Base-by-base conservation (phyloP, 768 basidiomycete genomes). In the Tulasnella sp. region DNA sequence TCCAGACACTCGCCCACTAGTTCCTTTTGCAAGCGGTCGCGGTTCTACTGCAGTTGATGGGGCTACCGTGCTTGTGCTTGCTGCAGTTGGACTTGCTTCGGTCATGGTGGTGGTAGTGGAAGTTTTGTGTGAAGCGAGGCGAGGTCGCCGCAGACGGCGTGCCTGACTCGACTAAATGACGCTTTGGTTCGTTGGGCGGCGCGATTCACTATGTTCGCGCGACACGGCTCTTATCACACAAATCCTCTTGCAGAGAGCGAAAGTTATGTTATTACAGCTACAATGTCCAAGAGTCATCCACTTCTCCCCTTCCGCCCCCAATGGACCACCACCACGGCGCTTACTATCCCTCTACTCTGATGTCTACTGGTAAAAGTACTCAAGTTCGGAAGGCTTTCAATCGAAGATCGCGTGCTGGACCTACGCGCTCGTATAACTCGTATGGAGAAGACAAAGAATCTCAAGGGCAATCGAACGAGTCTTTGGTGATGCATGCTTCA, bases 221-320 rank as follows among this genome's bases (percentile, higher is more conserved):
- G 18, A 46, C 46, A 20, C 1, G 4, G 46, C 46, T 18, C 18
- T 20, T 46, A 4, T 46, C 46, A 20, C 18, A 46, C 46, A 46
- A 16, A 20, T 46, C 18, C 18, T 8, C 16, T 46, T 3, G 46
- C 14, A 46, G 46, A 46, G 46, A 46, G 1, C 16, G 18, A 16
- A 18, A 11, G 34, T 69, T 28, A 28, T 24, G 28, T 28, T 7
- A 37, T 16, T 28, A 69, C 28, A 69, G 64, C 28, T 86, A 96
- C 82, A 96, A 84, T 80, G 90, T 88, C 95, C 95, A 96, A 78
- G 92, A 94, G 78, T 88, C 88, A 86, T 95, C 94, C 60, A 89
- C 88, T 86, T 96, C 95, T 44, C 92, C 96, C 37, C 37, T 37
- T 37, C 37, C 37, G 2, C 37, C 2, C 37, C 37, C 37, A 37